These are phyloP conservation scores for Babesia ovata DNA, from an alignment of 169 alveolate genomes.

Conservation along the genomic window DNA sequence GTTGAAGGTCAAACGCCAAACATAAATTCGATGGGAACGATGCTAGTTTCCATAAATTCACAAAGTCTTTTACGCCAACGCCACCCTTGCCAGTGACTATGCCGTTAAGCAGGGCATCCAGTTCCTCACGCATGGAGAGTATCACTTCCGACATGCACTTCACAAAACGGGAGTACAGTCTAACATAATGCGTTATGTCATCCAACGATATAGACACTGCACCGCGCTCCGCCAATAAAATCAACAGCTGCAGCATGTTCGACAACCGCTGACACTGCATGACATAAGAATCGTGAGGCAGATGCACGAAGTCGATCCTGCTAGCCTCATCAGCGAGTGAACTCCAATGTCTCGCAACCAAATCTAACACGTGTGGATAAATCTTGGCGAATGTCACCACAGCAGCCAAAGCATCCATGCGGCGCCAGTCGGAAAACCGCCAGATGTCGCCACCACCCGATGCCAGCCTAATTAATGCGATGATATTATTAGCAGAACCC, in stretches of 20 bases:
- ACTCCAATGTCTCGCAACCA: slow-evolving; percentile 28
- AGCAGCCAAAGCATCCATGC: slow-evolving; percentile 46
- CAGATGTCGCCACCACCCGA: slow-evolving; percentile 39
- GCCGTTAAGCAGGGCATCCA: slow-evolving; percentile 5
- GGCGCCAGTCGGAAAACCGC: slow-evolving; percentile 36
- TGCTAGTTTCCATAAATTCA: slow-evolving; percentile 19
- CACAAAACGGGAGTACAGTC: slow-evolving; percentile 23
- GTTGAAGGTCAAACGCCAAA: slow-evolving; percentile 19
- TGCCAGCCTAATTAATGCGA: slow-evolving; percentile 32
- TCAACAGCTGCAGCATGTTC: slow-evolving; percentile 27
- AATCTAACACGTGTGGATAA: neutral
- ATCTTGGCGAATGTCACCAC: slow-evolving; percentile 25
- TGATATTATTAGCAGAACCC: slow-evolving; percentile 13
- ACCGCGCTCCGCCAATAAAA: slow-evolving; percentile 2
- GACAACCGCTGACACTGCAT: slow-evolving; percentile 47
- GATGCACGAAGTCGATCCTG: slow-evolving; percentile 14
- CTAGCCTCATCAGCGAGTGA: slow-evolving; percentile 16
- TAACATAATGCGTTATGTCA: slow-evolving; percentile 26
- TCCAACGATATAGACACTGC: neutral
- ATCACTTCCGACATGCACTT: slow-evolving; percentile 28
- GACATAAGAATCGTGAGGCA: slow-evolving; percentile 19
- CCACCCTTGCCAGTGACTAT: neutral
- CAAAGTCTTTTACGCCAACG: slow-evolving; percentile 4
- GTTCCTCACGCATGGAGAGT: slow-evolving; percentile 5
- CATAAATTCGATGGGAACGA: slow-evolving; percentile 35